Evolutionary conservation across 805 yeast genomes (phyloP), one percentile per base, ranked within the genome.

Genomic region (Millerozyma acaciae): DNA sequence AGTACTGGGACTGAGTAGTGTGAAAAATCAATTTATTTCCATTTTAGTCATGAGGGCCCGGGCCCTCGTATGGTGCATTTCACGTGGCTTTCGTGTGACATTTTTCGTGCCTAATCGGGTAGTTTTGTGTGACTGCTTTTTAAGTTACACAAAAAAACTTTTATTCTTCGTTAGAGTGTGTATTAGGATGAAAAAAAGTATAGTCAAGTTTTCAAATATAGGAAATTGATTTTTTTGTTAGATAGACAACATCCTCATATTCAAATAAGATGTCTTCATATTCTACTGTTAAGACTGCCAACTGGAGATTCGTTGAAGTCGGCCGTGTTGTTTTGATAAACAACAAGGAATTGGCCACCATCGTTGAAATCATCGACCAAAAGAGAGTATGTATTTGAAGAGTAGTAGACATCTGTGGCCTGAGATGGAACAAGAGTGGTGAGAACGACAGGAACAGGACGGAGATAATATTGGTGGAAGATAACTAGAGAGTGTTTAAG

Each of bases 291-390:
- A 84, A 86, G 78, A 85, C 95, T 69, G 77, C 95, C 70, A 85
- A 85, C 90, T 93, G 97, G 97, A 87, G 96, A 85, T 80, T 79
- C 66, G 98, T 93, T 70, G 96, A 90, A 80, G 85, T 89, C 67
- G 98, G 98, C 72, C 96, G 99, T 78, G 85, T 93, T 68, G 96
- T 89, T 70, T 83, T 90, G 65, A 68, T 90, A 67, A 52, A 64
- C 67, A 78, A 79, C 82, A 77, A 82, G 72, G 85, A 87, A 74
- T 80, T 93, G 66, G 99, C 97, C 62, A 76, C 95, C 67, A 82
- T 93, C 62, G 97, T 89, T 64, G 98, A 93, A 80, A 86, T 93
- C 76, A 85, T 93, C 66, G 97, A 93, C 80, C 96, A 93, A 80
- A 89, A 87, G 81, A 85, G 96, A 77, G 97, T 84, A 80, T 68